phyloP scores from a whole-genome alignment of 768 basidiomycete species.

The Cystobasidiopsis lactophilus region DNA sequence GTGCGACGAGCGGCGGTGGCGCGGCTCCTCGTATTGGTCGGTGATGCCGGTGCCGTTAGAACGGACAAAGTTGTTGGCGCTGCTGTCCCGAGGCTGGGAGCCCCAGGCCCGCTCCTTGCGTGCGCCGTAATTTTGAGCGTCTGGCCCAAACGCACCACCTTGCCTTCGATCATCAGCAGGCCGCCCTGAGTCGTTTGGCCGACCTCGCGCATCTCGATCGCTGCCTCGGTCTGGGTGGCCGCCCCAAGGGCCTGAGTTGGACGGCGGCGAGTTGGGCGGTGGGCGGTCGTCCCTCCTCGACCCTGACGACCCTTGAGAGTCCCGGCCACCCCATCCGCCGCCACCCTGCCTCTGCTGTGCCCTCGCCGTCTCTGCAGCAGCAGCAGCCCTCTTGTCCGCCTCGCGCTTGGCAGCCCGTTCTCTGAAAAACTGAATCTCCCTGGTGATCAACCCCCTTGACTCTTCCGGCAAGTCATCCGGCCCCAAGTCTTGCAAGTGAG shows the following conservation, averaged over 20 bases:
- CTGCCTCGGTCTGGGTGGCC: no score
- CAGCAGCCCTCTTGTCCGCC: constrained; percentile 58
- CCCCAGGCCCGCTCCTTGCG: constrained; percentile 32
- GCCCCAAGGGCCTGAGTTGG: no score
- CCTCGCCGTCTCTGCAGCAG: not conserved
- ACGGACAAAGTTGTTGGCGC: no score
- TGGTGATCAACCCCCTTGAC: constrained; percentile 71
- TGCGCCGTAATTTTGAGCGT: not conserved
- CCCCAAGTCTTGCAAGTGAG: constrained; percentile 88
- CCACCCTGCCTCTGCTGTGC: not conserved
- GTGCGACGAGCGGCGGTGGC: not conserved
- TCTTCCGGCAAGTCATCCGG: constrained; percentile 90
- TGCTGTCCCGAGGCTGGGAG: constrained; percentile 46
- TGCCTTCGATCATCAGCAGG: no score
- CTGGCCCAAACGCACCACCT: constrained; percentile 2
- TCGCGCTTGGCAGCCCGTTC: constrained; percentile 81
- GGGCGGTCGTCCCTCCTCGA: not conserved
- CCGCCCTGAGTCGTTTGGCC: no score
- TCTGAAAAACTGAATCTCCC: constrained; percentile 87
- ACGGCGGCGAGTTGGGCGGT: no score
- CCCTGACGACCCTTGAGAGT: no score
- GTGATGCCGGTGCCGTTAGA: constrained; percentile 33
- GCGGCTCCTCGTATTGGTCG: constrained; percentile 20
- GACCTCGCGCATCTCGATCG: not conserved
- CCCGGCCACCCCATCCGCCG: not conserved